A percentile compares a stretch with the other conserved stretches of the same genome.
Conservation (phyloP, 1,284 basidiomycete genomes). For the Sporisorium sorghi region DNA sequence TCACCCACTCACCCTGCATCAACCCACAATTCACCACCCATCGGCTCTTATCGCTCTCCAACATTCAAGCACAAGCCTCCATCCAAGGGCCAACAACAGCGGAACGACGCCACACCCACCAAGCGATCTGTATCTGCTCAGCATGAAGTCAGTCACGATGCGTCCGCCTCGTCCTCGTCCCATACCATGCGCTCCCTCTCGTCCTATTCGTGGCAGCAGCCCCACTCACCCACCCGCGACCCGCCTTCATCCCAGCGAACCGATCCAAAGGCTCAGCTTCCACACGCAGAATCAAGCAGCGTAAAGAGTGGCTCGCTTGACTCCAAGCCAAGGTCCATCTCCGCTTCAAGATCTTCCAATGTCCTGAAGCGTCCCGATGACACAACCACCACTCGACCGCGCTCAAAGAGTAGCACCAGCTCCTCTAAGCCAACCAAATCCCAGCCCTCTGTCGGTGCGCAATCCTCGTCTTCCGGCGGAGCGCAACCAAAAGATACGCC, state of each 20-base stretch:
- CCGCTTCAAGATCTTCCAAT: constrained; percentile 18
- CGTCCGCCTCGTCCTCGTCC: neutral
- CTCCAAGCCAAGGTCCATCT: constrained; percentile 11
- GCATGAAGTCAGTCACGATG: neutral
- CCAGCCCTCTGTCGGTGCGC: neutral
- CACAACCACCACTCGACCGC: constrained; percentile 13
- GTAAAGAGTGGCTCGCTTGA: neutral
- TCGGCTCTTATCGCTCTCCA: neutral
- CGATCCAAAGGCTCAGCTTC: neutral
- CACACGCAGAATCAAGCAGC: neutral
- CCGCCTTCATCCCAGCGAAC: neutral
- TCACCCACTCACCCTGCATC: constrained; percentile 7
- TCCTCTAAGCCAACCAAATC: constrained; percentile 6
- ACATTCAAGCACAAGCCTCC: neutral
- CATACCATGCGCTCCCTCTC: constrained; percentile 2
- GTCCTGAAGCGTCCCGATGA: constrained; percentile 11
- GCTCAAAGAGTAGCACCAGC: constrained; percentile 32
- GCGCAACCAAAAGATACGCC: neutral
- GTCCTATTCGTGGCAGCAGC: neutral
- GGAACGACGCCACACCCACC: constrained; percentile 3
- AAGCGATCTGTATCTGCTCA: constrained; percentile 1
- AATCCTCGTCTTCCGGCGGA: neutral
- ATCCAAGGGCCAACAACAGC: neutral
- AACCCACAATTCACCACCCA: neutral
- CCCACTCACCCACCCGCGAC: neutral